A percentile compares a stretch with the other conserved stretches of the same genome.
These are phyloP conservation scores for Fusarium ambrosium DNA, from an alignment of 2,329 filamentous ascomycete genomes.

Conservation along the genomic window DNA sequence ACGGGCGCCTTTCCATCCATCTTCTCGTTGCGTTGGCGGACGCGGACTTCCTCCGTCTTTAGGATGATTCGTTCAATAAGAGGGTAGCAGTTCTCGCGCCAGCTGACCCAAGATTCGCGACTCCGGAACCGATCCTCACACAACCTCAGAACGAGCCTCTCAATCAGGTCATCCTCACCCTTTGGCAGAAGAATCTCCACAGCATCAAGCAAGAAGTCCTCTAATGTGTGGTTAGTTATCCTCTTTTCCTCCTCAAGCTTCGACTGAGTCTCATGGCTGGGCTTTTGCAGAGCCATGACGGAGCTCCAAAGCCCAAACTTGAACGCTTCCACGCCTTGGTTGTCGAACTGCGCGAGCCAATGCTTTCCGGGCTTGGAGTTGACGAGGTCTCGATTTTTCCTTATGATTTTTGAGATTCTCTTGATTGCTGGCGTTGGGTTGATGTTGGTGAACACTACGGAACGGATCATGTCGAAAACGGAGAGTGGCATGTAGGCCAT, in stretches of 20 bases:
- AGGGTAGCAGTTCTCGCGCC: constrained; percentile 41
- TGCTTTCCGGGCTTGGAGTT: constrained; percentile 49
- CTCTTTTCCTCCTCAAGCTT: constrained; percentile 14
- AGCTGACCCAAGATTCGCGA: constrained; percentile 31
- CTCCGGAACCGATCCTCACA: not conserved
- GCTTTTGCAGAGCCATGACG: constrained; percentile 14
- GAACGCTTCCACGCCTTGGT: not conserved
- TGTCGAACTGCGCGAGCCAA: constrained; percentile 47
- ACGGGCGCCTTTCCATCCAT: not conserved
- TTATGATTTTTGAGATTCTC: constrained; percentile 43
- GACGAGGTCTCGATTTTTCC: constrained; percentile 39
- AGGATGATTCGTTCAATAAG: constrained; percentile 35
- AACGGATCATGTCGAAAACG: constrained; percentile 35
- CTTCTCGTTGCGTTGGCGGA: not conserved
- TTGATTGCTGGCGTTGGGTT: constrained; percentile 38
- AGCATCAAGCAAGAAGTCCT: constrained; percentile 15
- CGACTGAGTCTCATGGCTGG: not conserved
- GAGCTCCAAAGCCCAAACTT: constrained; percentile 7
- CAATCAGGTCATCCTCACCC: not conserved
- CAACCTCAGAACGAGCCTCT: not conserved
- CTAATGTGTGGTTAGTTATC: constrained; percentile 12
- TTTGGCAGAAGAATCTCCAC: constrained; percentile 9
- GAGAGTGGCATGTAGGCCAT: constrained; percentile 30
- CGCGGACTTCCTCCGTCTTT: constrained; percentile 19
- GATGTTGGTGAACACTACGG: constrained; percentile 41